Evolutionary conservation across 495 filamentous ascomycete species (phyloP).

Genomic region (Trichoderma orchidacearum): DNA sequence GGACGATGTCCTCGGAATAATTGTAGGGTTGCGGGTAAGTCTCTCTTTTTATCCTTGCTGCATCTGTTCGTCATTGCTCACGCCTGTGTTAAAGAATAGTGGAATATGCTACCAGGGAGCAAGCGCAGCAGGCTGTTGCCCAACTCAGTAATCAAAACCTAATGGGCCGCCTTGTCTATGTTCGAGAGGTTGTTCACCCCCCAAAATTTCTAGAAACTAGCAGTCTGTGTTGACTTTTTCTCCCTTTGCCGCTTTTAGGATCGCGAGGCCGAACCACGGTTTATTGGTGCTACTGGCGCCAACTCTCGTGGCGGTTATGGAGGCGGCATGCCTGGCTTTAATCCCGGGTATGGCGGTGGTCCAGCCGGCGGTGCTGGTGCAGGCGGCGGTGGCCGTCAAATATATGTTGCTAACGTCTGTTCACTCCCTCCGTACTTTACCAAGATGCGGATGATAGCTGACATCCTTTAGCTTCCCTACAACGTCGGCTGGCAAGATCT

Average conservation of each 20-base stretch:
- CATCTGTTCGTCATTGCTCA: neutral
- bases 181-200: conserved; percentile 67
- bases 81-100: conserved; percentile 65
- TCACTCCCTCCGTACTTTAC: conserved; percentile 11
- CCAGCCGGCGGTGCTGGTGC: conserved; percentile 32
- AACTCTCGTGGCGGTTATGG: conserved; percentile 31
- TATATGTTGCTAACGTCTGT: conserved; percentile 98
- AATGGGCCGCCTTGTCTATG: conserved; percentile 96
- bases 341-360: conserved; percentile 25
- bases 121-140: conserved; percentile 94
- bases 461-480: conserved; percentile 66
- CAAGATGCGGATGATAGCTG: conserved; percentile 21
- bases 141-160: conserved; percentile 98
- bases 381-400: conserved; percentile 56
- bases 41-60: neutral
- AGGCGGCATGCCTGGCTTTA: conserved; percentile 19
- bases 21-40: conserved; percentile 99
- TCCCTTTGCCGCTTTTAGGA: conserved; percentile 47
- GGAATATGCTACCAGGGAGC: conserved; percentile 99
- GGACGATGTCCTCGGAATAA: conserved; percentile 71
- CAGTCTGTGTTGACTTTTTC: neutral
- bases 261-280: conserved; percentile 91
- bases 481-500: conserved; percentile 98
- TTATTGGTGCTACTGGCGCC: conserved; percentile 57
- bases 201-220: neutral